Base-by-base conservation (phyloP, 805 yeast genomes). In the Ogataea saltuana region DNA sequence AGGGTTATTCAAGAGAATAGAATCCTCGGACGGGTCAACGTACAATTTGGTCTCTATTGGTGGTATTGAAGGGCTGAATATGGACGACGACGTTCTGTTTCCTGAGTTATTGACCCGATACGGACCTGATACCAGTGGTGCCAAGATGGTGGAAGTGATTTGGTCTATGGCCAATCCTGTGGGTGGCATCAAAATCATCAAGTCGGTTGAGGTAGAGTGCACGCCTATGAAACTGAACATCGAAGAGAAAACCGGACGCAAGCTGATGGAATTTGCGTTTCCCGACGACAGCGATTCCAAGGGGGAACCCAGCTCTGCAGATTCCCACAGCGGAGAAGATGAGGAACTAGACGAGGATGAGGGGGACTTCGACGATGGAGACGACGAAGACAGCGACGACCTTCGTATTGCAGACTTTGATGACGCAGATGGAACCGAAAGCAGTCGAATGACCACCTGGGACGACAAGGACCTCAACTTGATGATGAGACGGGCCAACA, bases 111-210 rank as follows among this genome's bases (percentile, higher is more conserved):
- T 91, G 15, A 69, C 84, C 1, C 82, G 88, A 1, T 75, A 59
- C 46, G 54, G 18, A 9, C 25, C 6, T 3, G 22, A 10, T 2
- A 20, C 43, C 8, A 51, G 56, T n/a, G n/a, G n/a, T n/a, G n/a
- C n/a, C n/a, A 56, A 58, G 33, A 61, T 78, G 47, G 60, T 83
- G 6, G 62, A 64, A 6, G 62, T 81, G 2, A 58, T 65, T 9
- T 90, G 98, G 98, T 75, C 79, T n/a, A 78, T 85, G 81, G 76
- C 84, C 40, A 79, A 77, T 42, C 88, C 95, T 0, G 84, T 91
- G 43, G 98, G 97, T 23, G 98, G 98, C 9, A 88, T 90, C 39
- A 76, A 85, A n/a, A 81, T 90, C 18, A 71, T 90, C 65, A 81
- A 80, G 46, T 68, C 74, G 39, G 81, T 88, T 18, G 77, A 77